These are phyloP conservation scores for Quaeritorhiza haematococci DNA, from an alignment of 371 early-diverging fungal genomes.

Conservation along the genomic window DNA sequence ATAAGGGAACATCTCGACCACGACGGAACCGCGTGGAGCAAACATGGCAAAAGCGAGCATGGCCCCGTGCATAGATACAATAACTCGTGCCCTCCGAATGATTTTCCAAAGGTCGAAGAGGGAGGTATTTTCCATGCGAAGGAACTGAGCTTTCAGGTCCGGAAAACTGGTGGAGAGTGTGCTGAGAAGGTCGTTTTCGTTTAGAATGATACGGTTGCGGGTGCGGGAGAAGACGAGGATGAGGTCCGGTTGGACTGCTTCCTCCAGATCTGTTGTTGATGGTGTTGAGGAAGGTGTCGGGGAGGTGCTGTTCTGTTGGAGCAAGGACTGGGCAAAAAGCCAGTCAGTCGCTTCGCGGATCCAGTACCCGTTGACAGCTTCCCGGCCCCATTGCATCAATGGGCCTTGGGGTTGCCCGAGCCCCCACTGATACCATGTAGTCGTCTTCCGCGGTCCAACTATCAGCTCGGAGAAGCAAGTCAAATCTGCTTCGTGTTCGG, in stretches of 20 bases:
- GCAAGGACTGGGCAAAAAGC: too few species aligned
- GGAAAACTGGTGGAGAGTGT: constrained; percentile 16
- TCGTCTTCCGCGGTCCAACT: constrained; percentile 36
- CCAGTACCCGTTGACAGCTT: constrained; percentile 33
- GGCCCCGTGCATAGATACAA: constrained; percentile 52
- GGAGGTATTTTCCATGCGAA: constrained; percentile 38
- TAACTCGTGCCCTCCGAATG: constrained; percentile 37
- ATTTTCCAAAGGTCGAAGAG: constrained; percentile 41
- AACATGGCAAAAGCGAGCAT: constrained; percentile 46
- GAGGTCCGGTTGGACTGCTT: constrained; percentile 13
- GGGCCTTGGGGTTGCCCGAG: constrained; percentile 45
- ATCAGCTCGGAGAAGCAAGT: constrained; percentile 44
- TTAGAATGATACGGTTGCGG: constrained; percentile 41
- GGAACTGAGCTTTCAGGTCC: constrained; percentile 23
- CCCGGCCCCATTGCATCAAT: constrained; percentile 26
- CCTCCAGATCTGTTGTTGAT: too few species aligned
- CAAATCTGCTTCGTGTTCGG: constrained; percentile 20
- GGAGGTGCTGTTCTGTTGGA: too few species aligned
- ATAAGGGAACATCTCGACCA: constrained; percentile 47
- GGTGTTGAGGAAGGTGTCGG: too few species aligned
- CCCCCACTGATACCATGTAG: constrained; percentile 54
- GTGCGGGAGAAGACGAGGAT: constrained; percentile 39
- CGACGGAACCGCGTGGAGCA: constrained; percentile 35
- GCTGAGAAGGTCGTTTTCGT: constrained; percentile 34
- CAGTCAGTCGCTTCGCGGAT: constrained; percentile 40